phyloP scores from a whole-genome alignment of 192 early-diverging fungal genomes.

The Jimgerdemannia flammicorona region DNA sequence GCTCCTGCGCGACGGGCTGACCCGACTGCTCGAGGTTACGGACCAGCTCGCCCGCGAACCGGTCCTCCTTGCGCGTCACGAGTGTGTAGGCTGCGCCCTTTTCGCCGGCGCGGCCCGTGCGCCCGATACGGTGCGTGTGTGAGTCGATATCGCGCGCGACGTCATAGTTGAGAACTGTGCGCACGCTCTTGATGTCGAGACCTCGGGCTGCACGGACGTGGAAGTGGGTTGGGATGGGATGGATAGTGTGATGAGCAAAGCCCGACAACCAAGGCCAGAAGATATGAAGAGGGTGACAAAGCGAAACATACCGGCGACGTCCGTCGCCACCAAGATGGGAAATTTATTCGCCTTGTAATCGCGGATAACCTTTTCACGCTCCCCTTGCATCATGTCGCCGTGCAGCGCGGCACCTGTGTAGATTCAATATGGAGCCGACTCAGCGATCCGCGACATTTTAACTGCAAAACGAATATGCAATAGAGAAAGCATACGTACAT shows the following conservation, averaged over 20 bases:
- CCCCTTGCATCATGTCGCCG: slow-evolving; percentile 73
- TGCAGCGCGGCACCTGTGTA: slow-evolving; percentile 57
- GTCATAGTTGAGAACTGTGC: slow-evolving; percentile 80
- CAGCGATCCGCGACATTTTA: background rate
- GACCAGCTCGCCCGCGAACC: slow-evolving; percentile 60
- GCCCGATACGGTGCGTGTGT: slow-evolving; percentile 75
- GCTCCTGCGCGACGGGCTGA: slow-evolving; percentile 38
- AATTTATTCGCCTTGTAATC: slow-evolving; percentile 62
- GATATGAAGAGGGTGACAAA: background rate
- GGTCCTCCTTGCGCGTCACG: slow-evolving; percentile 60
- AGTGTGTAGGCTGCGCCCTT: slow-evolving; percentile 64
- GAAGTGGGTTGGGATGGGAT: background rate
- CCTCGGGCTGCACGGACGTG: slow-evolving; percentile 55
- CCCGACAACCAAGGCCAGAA: background rate
- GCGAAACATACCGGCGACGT: slow-evolving; percentile 49
- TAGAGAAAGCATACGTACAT: slow-evolving; percentile 36
- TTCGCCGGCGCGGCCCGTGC: slow-evolving; percentile 69
- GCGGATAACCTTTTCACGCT: slow-evolving; percentile 68
- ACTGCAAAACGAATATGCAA: background rate
- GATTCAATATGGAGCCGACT: background rate
- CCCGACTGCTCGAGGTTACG: slow-evolving; percentile 55
- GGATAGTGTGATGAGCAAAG: background rate
- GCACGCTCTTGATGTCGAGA: slow-evolving; percentile 73
- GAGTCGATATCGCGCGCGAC: slow-evolving; percentile 79
- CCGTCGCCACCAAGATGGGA: slow-evolving; percentile 60